Evolutionary conservation across 257 asterid species (phyloP).

Genomic region (Fraxinus anomala): DNA sequence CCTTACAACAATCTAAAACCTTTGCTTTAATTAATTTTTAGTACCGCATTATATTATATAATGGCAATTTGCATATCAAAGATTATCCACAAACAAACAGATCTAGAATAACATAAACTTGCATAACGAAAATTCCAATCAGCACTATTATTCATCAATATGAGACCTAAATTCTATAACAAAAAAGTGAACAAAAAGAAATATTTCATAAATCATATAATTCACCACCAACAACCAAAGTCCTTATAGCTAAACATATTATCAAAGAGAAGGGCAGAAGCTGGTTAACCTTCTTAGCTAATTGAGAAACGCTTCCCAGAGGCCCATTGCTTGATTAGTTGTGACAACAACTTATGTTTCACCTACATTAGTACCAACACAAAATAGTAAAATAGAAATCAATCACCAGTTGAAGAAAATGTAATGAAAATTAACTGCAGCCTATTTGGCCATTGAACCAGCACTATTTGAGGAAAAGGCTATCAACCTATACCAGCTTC

Average conservation of each 20-base stretch:
- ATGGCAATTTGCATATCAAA: not conserved
- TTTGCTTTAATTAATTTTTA: not conserved
- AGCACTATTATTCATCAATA: not conserved
- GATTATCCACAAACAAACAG: constrained; percentile 6
- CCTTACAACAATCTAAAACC: not conserved
- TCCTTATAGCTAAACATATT: not conserved
- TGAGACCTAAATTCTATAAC: not conserved
- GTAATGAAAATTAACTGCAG: too few relatives aligned
- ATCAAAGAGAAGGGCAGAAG: not conserved
- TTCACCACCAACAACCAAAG: constrained; percentile 11
- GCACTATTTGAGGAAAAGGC: too few relatives aligned
- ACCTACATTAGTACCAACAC: too few relatives aligned
- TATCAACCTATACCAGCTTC: too few relatives aligned
- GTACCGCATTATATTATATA: too few relatives aligned
- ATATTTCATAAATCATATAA: too few relatives aligned
- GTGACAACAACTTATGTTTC: constrained; percentile 3
- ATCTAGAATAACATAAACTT: not conserved
- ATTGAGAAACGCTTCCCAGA: constrained; percentile 97
- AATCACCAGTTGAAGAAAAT: too few relatives aligned
- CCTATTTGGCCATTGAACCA: too few relatives aligned
- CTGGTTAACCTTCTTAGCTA: constrained; percentile 81
- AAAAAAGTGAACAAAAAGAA: not conserved
- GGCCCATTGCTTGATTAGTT: constrained; percentile 58
- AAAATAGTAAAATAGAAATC: too few relatives aligned
- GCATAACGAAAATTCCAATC: not conserved